Evolutionary conservation across 768 basidiomycete species (phyloP), one percentile per base, ranked within the genome.

Genomic region (Lactifluus hygrophoroides): DNA sequence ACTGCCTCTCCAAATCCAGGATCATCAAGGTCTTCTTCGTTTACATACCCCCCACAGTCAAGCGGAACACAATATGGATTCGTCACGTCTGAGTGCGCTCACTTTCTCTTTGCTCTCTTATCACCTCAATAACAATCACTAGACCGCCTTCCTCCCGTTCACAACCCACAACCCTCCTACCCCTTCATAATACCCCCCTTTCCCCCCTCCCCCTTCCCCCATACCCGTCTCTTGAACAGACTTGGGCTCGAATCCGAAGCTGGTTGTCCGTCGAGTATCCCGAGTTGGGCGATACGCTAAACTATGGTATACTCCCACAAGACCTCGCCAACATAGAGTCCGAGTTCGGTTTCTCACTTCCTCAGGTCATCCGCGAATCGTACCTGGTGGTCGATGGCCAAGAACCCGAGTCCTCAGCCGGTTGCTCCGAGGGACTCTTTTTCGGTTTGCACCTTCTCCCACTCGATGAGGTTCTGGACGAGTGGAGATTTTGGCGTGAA

Each of bases 401-500:
- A 69, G 96, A 98, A 69, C 82, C 90, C 19, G 89, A 93, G 71
- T 89, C 89, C 14, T 76, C 90, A 28, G 90, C 88, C 42, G 90
- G 88, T 13, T 93, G 90, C 66, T 80, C 89, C 9, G 88, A 91
- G 57, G 96, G 96, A 34, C 77, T 99, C 30, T 92, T 99, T 72
- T 97, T 93, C 67, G 96, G 96, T n/a, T 74, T 99, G 19, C 87
- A 85, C n/a, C 78, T 96, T 37, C 75, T 99, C 19, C 90, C 93
- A 13, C 77, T 98, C 45, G 96, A 99, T 67, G 88, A 92, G 65
- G 92, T 96, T 27, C 76, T 94, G 44, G 86, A 93, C 57, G 96
- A 99, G 72, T 99, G 95, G 94, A 76, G 80, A 35, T 97, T 96
- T 69, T 98, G 96, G 95, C 76, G 95, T 61, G 86, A 89, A 66